Base-by-base conservation (phyloP, 2,329 filamentous ascomycete species). In the Fusarium lyarnte region DNA sequence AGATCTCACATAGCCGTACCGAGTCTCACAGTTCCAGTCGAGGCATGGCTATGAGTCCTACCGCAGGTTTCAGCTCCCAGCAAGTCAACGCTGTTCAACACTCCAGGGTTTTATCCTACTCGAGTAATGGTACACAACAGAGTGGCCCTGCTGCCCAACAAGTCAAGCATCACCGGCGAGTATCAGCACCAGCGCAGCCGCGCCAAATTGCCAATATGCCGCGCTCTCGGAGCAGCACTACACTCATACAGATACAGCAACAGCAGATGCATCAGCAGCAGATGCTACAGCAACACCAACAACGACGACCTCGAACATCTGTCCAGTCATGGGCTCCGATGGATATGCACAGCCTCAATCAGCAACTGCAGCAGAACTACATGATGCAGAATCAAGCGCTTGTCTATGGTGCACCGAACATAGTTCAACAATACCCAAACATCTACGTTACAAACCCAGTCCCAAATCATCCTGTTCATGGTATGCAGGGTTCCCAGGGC, bases 351-450 rank as follows among this genome's bases (percentile, higher is more conserved):
- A 74, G 35, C 36, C 67, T 72, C 47, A 69, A 55, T 43, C 72
- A 74, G 35, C 72, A 74, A 42, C 35, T 74, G 45, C 71, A 74
- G 35, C 72, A 74, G 33, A 72, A 72, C 41, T 74, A 74, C 36
- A 69, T 74, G 38, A 54, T 74, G 47, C 72, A 74, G 29, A 74
- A 74, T 25, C 72, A 69, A 49, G 64, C 55, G 11, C 33, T 74
- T 33, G 55, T 72, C 41, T 74, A 76, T 35, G 63, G 70, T 21
- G 51, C 66, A 31, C 67, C 75, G 33, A 65, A 69, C 36, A 72
- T 73, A 72, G 55, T 63, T 41, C 67, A 74, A 33, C 75, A 72
- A 52, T 65, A 74, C 36, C 70, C 65, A 23, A 71, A 77, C 33
- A 66, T 65, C 21, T 72, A 77, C 45, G 46, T 68, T 17, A 62